These are phyloP conservation scores for Fusarium sp. DNA, from an alignment of 2,329 filamentous ascomycete genomes.

Conservation along the genomic window DNA sequence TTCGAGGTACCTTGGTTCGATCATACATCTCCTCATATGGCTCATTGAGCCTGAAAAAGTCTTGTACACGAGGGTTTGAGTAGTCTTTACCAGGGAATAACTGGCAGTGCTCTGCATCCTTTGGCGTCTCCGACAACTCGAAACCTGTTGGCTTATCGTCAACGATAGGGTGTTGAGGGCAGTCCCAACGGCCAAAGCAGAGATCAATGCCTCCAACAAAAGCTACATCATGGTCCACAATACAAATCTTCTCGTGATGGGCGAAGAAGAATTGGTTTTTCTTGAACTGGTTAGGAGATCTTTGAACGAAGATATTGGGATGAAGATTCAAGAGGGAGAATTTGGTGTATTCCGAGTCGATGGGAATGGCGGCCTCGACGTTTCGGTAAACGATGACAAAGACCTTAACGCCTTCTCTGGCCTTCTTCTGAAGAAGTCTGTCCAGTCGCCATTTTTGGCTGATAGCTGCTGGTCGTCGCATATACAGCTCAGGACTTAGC, in stretches of 20 bases:
- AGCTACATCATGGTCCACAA: conserved; percentile 94
- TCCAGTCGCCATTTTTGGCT: conserved; percentile 98
- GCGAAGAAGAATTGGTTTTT: conserved; percentile 99
- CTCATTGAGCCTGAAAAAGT: conserved; percentile 92
- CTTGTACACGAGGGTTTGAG: conserved; percentile 93
- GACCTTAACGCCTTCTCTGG: conserved; percentile 93
- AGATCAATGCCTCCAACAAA: conserved; percentile 96
- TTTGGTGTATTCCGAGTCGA: conserved; percentile 98
- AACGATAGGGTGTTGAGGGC: conserved; percentile 87
- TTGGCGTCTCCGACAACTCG: conserved; percentile 77
- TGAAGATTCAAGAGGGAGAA: conserved; percentile 95
- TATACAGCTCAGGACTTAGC: conserved; percentile 95
- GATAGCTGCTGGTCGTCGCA: conserved; percentile 92
- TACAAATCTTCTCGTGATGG: conserved; percentile 97
- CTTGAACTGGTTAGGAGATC: conserved; percentile 96
- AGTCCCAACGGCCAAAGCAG: conserved; percentile 98
- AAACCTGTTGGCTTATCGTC: conserved; percentile 97
- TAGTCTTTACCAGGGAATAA: conserved; percentile 98
- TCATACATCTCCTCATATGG: conserved; percentile 99
- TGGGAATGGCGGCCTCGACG: conserved; percentile 95
- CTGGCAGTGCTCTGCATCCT: conserved; percentile 94
- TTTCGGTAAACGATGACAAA: conserved; percentile 99
- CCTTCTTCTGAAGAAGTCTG: conserved; percentile 90
- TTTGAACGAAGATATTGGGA: conserved; percentile 94
- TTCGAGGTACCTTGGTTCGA: conserved; percentile 84